Percentiles rank a stretch among this genome's conserved stretches.
phyloP scores from a whole-genome alignment of 2,329 filamentous ascomycete genomes.

The Ophiostoma novo-ulmi region DNA sequence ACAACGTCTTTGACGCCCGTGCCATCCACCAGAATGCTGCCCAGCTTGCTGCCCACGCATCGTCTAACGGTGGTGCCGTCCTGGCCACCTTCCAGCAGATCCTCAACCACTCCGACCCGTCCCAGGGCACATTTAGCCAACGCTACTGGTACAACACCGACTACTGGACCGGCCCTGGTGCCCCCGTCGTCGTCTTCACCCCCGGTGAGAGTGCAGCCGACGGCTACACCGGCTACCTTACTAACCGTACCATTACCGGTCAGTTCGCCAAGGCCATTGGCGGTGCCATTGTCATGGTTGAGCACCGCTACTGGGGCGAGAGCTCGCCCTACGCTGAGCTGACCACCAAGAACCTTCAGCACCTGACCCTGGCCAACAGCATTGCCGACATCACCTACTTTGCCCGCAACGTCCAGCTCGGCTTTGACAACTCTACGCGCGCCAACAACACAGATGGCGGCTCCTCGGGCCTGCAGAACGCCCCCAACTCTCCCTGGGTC shows the following conservation, averaged over 20 bases:
- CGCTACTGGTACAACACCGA: conserved; percentile 40
- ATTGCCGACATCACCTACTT: conserved; percentile 41
- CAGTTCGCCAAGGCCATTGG: conserved; percentile 39
- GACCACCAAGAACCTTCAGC: conserved; percentile 37
- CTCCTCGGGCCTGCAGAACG: conserved; percentile 43
- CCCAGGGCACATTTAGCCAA: conserved; percentile 40
- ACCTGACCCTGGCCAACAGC: conserved; percentile 40
- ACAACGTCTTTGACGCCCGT: conserved; percentile 18
- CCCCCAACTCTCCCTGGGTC: conserved; percentile 51
- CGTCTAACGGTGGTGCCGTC: not conserved
- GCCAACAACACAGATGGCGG: conserved; percentile 29
- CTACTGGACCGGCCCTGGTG: conserved; percentile 40
- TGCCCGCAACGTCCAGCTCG: conserved; percentile 42
- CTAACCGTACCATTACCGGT: conserved; percentile 40
- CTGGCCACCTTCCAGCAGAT: conserved; percentile 37
- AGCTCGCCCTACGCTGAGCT: conserved; percentile 37
- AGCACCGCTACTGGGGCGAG: conserved; percentile 43
- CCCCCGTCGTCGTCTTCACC: conserved; percentile 40
- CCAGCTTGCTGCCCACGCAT: not conserved
- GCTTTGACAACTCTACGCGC: conserved; percentile 41
- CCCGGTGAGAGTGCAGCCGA: conserved; percentile 38
- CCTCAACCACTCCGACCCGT: conserved; percentile 39
- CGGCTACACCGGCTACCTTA: conserved; percentile 44
- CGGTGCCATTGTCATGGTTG: conserved; percentile 39
- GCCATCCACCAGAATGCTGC: not conserved